Base-by-base conservation (phyloP, 345 rosid genomes). In the Cochlearia excelsa region DNA sequence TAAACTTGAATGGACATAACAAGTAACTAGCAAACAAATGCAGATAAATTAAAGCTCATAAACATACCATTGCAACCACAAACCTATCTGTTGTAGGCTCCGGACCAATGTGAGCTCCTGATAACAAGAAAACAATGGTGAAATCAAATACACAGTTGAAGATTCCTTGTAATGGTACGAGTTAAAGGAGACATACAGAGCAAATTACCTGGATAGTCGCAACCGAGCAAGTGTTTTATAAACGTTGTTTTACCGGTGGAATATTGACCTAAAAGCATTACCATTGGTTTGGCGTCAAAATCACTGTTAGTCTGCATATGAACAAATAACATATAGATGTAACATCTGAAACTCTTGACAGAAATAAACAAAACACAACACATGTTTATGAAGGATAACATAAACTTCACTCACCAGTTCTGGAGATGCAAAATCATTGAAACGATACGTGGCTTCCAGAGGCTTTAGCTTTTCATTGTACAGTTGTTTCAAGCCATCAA, bases 61-160 rank as follows among this genome's bases (percentile, higher is more conserved):
- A 2, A 56, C 68, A 33, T 85, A 93, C 95, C 97, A 89, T 89
- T 51, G 88, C 99, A 73, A 87, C 95, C 61, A 89, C 95, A 73
- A 93, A 93, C 74, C 97, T 81, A 75, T 93, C 99, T 4, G 97
- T 93, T n/a, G 97, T 93, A 52, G 99, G 99, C 79, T 89, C 99
- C 28, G 99, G 97, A 59, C 97, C 99, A 27, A 89, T 89, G 71
- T 93, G 97, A 72, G 95, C 95, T 73, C 99, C 95, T 93, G 81
- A 45, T 46, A 61, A 41, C 42, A 53, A 65, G 44, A 58, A 2
- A 4, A 58, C 6, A 37, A 51, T 7, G 38, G n/a, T 60, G 45
- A 50, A 66, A 2, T 27, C 65, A 74, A 53, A 9, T 61, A 10
- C 2, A 10, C 40, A 26, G 45, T 29, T 30, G 42, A 37, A 57